These are phyloP conservation scores for Dalbergia oliveri DNA, from an alignment of 306 rosid species.

Conservation along the genomic window DNA sequence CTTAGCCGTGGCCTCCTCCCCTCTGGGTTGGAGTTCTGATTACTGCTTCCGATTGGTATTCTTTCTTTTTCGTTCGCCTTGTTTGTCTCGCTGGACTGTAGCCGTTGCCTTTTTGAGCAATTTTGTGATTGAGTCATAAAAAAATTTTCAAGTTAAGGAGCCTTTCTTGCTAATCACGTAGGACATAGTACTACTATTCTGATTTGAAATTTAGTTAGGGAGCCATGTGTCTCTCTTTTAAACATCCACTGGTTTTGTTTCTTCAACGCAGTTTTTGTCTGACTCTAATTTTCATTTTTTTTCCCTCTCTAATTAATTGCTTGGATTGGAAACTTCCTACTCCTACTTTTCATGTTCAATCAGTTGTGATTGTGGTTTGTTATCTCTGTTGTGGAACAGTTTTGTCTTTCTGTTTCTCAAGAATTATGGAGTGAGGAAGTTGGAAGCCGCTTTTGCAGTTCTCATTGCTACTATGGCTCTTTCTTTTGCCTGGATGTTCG, in stretches of 20 bases:
- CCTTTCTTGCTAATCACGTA: not conserved
- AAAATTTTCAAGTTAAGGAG: not conserved
- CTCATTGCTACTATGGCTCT: slow-evolving; percentile 81
- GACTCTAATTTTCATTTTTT: not conserved
- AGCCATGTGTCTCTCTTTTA: not conserved
- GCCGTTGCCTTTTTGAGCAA: not conserved
- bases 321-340: slow-evolving; percentile 8
- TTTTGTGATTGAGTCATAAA: not conserved
- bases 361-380: slow-evolving; percentile 45
- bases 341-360: slow-evolving; percentile 22
- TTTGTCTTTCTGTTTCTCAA: slow-evolving; percentile 82
- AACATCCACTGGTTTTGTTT: slow-evolving; percentile 10
- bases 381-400: slow-evolving; percentile 59
- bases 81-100: not conserved
- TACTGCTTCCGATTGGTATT: slow-evolving; percentile 89
- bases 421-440: slow-evolving; percentile 94
- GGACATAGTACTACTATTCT: not conserved
- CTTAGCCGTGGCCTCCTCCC: slow-evolving; percentile 73
- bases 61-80: not conserved
- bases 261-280: slow-evolving; percentile 1
- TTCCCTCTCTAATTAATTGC: slow-evolving; percentile 8
- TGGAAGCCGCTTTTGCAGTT: slow-evolving; percentile 89
- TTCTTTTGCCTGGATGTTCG: slow-evolving; percentile 95
- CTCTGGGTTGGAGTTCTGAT: slow-evolving; percentile 91
- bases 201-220: slow-evolving; percentile 1